Evolutionary conservation across 306 rosid species (phyloP).

Genomic region (Ziziphus jujuba): DNA sequence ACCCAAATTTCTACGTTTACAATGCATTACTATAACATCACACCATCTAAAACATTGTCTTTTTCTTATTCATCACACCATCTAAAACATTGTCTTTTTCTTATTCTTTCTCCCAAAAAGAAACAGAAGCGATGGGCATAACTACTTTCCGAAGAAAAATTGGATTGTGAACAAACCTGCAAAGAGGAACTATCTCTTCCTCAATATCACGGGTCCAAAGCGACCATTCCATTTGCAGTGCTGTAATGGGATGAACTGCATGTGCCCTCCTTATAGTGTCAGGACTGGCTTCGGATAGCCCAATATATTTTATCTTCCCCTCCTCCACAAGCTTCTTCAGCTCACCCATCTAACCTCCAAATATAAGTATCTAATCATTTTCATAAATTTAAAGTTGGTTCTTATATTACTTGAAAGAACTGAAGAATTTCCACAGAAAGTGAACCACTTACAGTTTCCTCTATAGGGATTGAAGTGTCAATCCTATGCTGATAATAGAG

Average conservation of each 20-base stretch:
- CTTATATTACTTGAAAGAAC: no score
- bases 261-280: conserved; percentile 73
- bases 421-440: no score
- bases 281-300: conserved; percentile 60
- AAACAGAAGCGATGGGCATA: no score
- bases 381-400: no score
- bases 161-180: conserved; percentile 33
- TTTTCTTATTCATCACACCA: no score
- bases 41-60: no score
- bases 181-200: conserved; percentile 60
- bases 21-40: no score
- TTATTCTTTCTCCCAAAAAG: no score
- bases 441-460: conserved; percentile 51
- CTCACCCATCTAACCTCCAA: conserved; percentile 48
- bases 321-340: conserved; percentile 61
- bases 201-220: conserved; percentile 68
- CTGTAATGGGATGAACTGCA: conserved; percentile 70
- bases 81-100: no score
- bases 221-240: conserved; percentile 29
- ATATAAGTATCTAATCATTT: background rate
- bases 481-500: conserved; percentile 73
- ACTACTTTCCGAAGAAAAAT: background rate
- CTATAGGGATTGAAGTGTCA: conserved; percentile 62
- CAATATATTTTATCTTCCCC: conserved; percentile 59
- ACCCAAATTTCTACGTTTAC: background rate